Evolutionary conservation across 768 basidiomycete species (phyloP), one percentile per base, ranked within the genome.

Genomic region (Pisolithus albus): DNA sequence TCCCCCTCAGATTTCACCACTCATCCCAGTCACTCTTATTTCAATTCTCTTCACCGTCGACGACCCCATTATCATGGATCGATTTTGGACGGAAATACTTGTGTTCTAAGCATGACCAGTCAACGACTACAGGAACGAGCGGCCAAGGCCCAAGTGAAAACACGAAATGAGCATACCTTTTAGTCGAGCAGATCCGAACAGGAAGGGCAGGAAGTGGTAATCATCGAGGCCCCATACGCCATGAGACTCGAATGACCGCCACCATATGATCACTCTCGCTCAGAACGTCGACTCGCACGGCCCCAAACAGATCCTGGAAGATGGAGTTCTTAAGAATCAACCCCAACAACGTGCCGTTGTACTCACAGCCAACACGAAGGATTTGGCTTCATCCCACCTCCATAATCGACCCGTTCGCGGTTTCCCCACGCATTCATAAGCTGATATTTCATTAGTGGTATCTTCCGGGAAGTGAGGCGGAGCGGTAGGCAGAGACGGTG

Each of bases 321-420:
- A n/a, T n/a, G n/a, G n/a, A n/a, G n/a, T n/a, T n/a, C n/a, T n/a
- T n/a, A n/a, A n/a, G n/a, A n/a, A n/a, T n/a, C n/a, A n/a, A n/a
- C n/a, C n/a, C n/a, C n/a, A n/a, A n/a, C n/a, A n/a, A n/a, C n/a
- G n/a, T n/a, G n/a, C n/a, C n/a, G n/a, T 90, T 63, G 96, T 93
- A 98, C 91, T 58, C 64, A 96, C 94, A 98, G 64, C 93, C 93
- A 97, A 61, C 94, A 97, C 3, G 98, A 53, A 61, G 97, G 98
- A 68, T 97, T 95, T 41, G 98, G 76, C 64, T 99, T 95, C 95
- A 98, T 98, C 13, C 96, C 96, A 60, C 93, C 96, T n/a, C 96
- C 96, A 68, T 99, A 99, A 69, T 99, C 96, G 49, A 99, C 92
- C 8, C 96, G 75, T 44, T 86, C 81, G 26, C 88, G 74, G 65